Base-by-base conservation (phyloP, 345 rosid species). In the Acer negundo region DNA sequence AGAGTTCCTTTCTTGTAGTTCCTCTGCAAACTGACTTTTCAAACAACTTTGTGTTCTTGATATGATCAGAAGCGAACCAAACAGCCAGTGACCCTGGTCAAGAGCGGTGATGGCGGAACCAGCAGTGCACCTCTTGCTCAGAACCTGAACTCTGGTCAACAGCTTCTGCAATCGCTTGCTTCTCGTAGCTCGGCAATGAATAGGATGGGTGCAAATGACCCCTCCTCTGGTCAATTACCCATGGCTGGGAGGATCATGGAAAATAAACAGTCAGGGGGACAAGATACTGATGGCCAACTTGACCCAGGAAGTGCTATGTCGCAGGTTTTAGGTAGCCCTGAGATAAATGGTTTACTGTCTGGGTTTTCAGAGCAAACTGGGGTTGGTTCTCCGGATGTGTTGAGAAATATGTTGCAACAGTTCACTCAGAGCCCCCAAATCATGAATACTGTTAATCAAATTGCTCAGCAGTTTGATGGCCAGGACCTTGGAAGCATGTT, bases 391-490 rank as follows among this genome's bases (percentile, higher is more conserved):
- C 93, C 97, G 53, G 84, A 92, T 82, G 81, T 89, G 74, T 84
- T 96, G 82, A 89, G 97, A 79, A 89, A 87, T 78, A 90, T 96
- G 97, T 69, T 96, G 80, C 97, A 94, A 66, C 97, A 88, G 85
- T 86, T 96, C 61, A 91, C 93, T 22, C 94, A 85, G 86, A 92
- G 78, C 70, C 99, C 97, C 42, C 97, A 87, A 79, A 80, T 96
- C 82, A 91, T 94, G 97, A 90, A 83, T 71, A 84, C 94, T 2
- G 95, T 92, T 72, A 82, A 90, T 82, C 97, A 93, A 77, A 90
- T 96, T 83, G 97, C 99, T 55, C 94, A 89, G 83, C 99, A 94
- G 84, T 89, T 91, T 66, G 97, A 94, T 64, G 79, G 84, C 78
- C 93, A 85, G 80, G 97, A 86, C 77, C 80, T 91, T 74, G 97